phyloP scores from a whole-genome alignment of 257 asterid genomes.

The Petunia secreta region DNA sequence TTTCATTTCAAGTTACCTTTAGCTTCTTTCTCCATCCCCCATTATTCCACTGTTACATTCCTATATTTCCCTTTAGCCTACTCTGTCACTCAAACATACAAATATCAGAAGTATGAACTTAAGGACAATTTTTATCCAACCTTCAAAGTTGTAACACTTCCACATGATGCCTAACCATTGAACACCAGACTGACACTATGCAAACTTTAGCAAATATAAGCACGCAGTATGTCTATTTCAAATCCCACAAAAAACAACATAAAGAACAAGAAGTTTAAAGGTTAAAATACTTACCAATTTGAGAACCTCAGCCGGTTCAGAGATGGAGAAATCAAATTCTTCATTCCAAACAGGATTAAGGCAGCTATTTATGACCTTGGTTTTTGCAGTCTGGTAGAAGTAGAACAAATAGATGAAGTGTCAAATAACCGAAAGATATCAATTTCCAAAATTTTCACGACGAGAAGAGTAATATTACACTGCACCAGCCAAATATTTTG shows the following conservation, averaged over 20 bases:
- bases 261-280: not conserved
- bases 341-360: constrained; percentile 61
- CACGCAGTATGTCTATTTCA: not conserved
- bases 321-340: constrained; percentile 48
- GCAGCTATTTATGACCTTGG: constrained; percentile 50
- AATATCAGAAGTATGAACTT: not conserved
- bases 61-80: not conserved
- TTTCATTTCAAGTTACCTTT: not conserved
- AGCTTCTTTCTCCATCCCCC: not conserved
- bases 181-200: not conserved
- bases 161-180: not conserved
- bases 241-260: not conserved
- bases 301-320: constrained; percentile 46
- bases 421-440: not conserved
- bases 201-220: not conserved
- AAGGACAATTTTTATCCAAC: not conserved
- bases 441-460: not conserved
- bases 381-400: constrained; percentile 46
- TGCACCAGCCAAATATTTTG: not conserved
- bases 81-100: not conserved
- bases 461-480: not conserved
- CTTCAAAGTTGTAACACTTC: not conserved
- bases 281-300: constrained; percentile 40
- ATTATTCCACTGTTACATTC: not conserved
- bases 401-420: not conserved